Conservation (phyloP, 2,329 filamentous ascomycete genomes). For the Teratosphaeria gauchensis region DNA sequence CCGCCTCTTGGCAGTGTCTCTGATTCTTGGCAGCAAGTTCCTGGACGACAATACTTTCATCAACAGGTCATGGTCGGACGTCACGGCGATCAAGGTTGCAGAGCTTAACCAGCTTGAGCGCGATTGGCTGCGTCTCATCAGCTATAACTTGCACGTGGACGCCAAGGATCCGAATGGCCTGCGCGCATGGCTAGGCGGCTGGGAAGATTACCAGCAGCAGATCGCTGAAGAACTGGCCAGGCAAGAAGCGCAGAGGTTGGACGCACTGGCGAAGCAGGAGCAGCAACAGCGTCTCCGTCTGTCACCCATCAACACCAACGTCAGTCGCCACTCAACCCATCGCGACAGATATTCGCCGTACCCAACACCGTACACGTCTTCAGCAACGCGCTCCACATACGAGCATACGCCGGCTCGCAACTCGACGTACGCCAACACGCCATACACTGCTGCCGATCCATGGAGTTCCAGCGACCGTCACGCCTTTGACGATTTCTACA, state of each 20-base stretch:
- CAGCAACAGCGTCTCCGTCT: slow-evolving; percentile 32
- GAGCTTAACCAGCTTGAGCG: slow-evolving; percentile 81
- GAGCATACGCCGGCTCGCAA: slow-evolving; percentile 21
- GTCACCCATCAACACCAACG: slow-evolving; percentile 56
- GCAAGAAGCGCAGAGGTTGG: slow-evolving; percentile 15
- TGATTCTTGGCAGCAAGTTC: slow-evolving; percentile 89
- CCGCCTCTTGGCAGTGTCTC: slow-evolving; percentile 73
- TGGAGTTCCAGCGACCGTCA: slow-evolving; percentile 22
- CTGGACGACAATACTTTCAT: slow-evolving; percentile 96
- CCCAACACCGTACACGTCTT: slow-evolving; percentile 25
- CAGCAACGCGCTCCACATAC: slow-evolving; percentile 16
- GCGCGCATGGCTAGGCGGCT: slow-evolving; percentile 54
- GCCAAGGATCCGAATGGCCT: slow-evolving; percentile 66
- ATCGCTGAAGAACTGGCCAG: slow-evolving; percentile 30
- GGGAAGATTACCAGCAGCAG: slow-evolving; percentile 53
- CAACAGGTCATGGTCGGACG: slow-evolving; percentile 93
- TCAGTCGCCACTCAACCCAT: slow-evolving; percentile 43
- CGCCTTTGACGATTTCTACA: slow-evolving; percentile 25
- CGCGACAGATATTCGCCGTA: slow-evolving; percentile 34
- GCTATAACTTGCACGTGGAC: slow-evolving; percentile 80
- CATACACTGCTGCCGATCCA: slow-evolving; percentile 24
- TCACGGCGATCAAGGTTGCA: slow-evolving; percentile 75
- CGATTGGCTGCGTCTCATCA: slow-evolving; percentile 75
- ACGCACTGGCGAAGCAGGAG: not conserved
- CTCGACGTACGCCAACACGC: slow-evolving; percentile 21